These are phyloP conservation scores for Mycena floridula DNA, from an alignment of 768 basidiomycete species.

Conservation along the genomic window DNA sequence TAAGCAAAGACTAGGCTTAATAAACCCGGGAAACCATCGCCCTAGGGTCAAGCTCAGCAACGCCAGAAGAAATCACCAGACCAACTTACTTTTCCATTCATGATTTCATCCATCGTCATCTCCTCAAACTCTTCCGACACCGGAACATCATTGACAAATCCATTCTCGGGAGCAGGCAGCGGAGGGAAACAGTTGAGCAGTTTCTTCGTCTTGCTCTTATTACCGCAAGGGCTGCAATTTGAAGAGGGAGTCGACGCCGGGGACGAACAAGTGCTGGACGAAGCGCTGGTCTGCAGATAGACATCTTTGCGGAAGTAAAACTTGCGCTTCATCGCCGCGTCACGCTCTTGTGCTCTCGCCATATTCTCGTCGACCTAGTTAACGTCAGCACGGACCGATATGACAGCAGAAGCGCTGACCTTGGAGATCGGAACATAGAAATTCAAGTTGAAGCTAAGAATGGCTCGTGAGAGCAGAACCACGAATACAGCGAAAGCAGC, in stretches of 20 bases:
- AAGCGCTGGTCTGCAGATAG: conserved; percentile 48
- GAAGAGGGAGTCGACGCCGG: conserved; percentile 31
- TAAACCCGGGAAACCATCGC: conserved; percentile 68
- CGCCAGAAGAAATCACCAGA: conserved; percentile 1
- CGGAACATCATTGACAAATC: conserved; percentile 28
- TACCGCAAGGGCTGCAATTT: conserved; percentile 18
- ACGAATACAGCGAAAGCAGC: conserved; percentile 95
- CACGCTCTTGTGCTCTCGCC: conserved; percentile 79
- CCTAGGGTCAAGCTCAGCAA: conserved; percentile 29
- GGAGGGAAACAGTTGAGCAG: conserved; percentile 69
- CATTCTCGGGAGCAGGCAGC: conserved; percentile 46
- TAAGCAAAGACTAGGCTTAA: conserved; percentile 79
- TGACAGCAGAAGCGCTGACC: conserved; percentile 31
- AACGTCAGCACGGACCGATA: neutral
- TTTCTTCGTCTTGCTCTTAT: conserved; percentile 55
- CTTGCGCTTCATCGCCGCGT: conserved; percentile 65
- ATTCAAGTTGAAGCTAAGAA: conserved; percentile 86
- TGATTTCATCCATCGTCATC: conserved; percentile 88
- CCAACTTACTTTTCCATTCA: conserved; percentile 77
- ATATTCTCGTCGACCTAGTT: conserved; percentile 94
- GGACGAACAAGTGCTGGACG: conserved; percentile 43
- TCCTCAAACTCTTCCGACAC: conserved; percentile 86
- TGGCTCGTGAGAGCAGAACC: conserved; percentile 90
- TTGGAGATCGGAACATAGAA: conserved; percentile 97
- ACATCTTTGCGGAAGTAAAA: conserved; percentile 91